Conservation (phyloP, 192 early-diverging fungal species). For the Geranomyces michiganensis region DNA sequence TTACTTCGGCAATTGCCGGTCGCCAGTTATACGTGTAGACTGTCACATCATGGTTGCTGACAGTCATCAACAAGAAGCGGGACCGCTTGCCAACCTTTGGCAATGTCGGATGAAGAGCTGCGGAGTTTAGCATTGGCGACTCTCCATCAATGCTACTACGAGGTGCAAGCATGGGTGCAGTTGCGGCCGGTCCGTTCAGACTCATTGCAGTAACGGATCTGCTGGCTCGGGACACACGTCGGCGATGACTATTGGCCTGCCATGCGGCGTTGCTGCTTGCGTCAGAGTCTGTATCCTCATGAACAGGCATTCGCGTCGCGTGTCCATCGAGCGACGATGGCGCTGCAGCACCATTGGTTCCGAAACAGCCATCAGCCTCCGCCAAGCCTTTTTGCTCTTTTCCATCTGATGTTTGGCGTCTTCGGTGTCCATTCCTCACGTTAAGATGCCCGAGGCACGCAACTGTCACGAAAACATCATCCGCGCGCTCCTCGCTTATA, state of each 20-base stretch:
- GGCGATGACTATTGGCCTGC: background rate
- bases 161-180: too few species aligned
- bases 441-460: constrained; percentile 20
- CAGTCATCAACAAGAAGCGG: constrained; percentile 45
- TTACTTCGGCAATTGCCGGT: constrained; percentile 27
- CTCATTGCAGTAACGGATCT: background rate
- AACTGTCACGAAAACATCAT: constrained; percentile 28
- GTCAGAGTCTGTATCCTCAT: constrained; percentile 14
- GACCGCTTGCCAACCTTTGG: constrained; percentile 35
- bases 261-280: background rate
- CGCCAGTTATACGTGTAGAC: constrained; percentile 50
- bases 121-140: constrained; percentile 31
- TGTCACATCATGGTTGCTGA: constrained; percentile 35
- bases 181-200: too few species aligned
- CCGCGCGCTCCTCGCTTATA: background rate
- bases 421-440: constrained; percentile 18
- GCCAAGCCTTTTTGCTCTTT: constrained; percentile 28
- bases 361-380: background rate
- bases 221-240: constrained; percentile 15
- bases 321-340: too few species aligned
- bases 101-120: constrained; percentile 30
- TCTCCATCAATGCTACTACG: constrained; percentile 34
- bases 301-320: background rate
- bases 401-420: background rate
- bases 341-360: too few species aligned